phyloP scores from a whole-genome alignment of 2,329 filamentous ascomycete species.

The Daldinia sp. region DNA sequence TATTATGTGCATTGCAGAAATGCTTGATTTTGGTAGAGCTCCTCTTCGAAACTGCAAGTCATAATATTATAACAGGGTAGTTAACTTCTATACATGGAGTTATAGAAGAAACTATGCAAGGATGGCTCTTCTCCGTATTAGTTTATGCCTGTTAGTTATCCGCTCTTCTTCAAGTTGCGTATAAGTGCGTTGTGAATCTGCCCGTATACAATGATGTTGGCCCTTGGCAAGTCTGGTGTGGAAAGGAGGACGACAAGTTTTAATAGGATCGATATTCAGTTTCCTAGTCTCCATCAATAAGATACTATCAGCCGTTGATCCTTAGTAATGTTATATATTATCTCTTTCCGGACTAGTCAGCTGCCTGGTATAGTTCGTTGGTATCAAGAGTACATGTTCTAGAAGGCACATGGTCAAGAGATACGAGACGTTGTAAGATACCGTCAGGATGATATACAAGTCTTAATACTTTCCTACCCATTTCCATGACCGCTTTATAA shows the following conservation, averaged over 20 bases:
- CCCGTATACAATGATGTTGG: too few relatives aligned
- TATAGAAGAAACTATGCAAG: slow-evolving; percentile 4
- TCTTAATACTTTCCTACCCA: slow-evolving; percentile 6
- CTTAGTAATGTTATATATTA: neutral
- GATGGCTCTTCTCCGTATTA: neutral
- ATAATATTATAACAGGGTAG: slow-evolving; percentile 6
- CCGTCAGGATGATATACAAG: neutral
- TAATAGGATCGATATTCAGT: neutral
- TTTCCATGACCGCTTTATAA: neutral
- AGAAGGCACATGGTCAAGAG: neutral
- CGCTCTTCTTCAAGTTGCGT: neutral
- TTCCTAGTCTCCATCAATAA: neutral
- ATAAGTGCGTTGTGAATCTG: neutral
- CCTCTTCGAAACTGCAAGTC: slow-evolving; percentile 5
- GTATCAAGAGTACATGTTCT: neutral
- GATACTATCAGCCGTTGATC: neutral
- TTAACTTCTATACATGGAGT: neutral
- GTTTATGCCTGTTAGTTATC: neutral
- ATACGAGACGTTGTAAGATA: neutral
- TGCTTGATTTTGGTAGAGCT: slow-evolving; percentile 3
- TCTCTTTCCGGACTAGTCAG: neutral
- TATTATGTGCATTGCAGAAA: slow-evolving; percentile 10
- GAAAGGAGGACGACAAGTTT: neutral
- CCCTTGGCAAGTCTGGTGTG: too few relatives aligned
- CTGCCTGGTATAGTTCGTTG: too few relatives aligned